Conservation (phyloP, 768 basidiomycete genomes). For the Auricularia sp. region DNA sequence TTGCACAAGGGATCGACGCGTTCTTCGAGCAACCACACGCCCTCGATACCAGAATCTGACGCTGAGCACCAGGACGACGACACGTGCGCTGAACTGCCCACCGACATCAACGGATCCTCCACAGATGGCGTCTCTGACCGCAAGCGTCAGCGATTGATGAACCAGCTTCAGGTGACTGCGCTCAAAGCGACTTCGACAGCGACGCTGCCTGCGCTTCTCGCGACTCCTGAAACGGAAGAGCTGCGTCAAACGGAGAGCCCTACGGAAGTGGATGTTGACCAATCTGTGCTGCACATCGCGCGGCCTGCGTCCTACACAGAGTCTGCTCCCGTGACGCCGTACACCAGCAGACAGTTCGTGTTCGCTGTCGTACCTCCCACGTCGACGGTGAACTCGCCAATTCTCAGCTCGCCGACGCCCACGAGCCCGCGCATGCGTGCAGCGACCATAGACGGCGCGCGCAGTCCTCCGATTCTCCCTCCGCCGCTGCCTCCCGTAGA, state of each 20-base stretch:
- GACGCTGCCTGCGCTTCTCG: conserved; percentile 28
- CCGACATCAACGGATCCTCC: not conserved
- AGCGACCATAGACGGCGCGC: not conserved
- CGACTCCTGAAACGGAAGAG: conserved; percentile 7
- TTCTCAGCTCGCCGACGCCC: conserved; percentile 6
- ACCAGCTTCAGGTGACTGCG: not conserved
- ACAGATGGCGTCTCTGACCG: not conserved
- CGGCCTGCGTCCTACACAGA: conserved; percentile 72
- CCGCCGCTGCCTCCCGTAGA: not conserved
- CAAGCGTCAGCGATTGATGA: not conserved
- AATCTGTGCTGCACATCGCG: conserved; percentile 64
- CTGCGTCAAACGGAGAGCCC: conserved; percentile 32
- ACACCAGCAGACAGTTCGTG: not conserved
- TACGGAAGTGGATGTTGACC: conserved; percentile 47
- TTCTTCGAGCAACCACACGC: not conserved
- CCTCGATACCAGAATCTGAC: not conserved
- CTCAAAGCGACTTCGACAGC: conserved; percentile 18
- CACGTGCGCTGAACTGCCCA: not conserved
- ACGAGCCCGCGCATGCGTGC: conserved; percentile 3
- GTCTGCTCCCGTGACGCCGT: conserved; percentile 36
- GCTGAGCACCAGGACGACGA: not conserved
- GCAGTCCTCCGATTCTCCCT: not conserved
- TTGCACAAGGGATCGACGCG: not conserved
- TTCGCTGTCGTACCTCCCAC: conserved; percentile 2
- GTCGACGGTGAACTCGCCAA: conserved; percentile 4